phyloP scores from a whole-genome alignment of 768 basidiomycete species.

The Phanerochaete sordida region DNA sequence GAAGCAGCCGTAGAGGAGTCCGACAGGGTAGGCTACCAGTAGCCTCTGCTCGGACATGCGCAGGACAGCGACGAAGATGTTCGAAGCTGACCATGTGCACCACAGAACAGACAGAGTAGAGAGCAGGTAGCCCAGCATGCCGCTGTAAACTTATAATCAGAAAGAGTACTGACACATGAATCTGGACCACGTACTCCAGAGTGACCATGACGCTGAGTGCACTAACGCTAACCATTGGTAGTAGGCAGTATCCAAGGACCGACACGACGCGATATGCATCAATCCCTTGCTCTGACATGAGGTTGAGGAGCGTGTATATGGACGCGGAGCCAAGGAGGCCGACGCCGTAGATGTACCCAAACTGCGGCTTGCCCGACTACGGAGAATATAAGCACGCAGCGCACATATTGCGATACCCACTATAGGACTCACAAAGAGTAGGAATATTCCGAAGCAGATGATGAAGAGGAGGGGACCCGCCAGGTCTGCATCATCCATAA shows the following conservation, averaged over 20 bases:
- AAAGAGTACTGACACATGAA: not conserved
- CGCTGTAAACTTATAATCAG: conserved; percentile 42
- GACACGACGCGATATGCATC: conserved; percentile 94
- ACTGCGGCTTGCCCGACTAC: conserved; percentile 97
- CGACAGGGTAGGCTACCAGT: conserved; percentile 95
- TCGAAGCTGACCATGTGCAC: conserved; percentile 96
- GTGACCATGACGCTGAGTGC: conserved; percentile 83
- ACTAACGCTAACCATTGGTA: conserved; percentile 95
- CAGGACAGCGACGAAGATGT: conserved; percentile 92
- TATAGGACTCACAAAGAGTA: conserved; percentile 90
- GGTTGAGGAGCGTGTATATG: conserved; percentile 91
- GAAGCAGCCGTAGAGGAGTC: conserved; percentile 91
- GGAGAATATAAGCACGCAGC: conserved; percentile 8
- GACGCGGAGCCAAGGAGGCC: conserved; percentile 91
- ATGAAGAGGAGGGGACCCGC: conserved; percentile 95
- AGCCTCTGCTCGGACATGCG: conserved; percentile 94
- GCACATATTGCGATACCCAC: not conserved
- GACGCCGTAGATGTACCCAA: conserved; percentile 98
- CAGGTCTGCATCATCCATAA: conserved; percentile 99
- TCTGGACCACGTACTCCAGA: conserved; percentile 68
- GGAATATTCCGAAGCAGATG: conserved; percentile 90
- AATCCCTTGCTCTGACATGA: conserved; percentile 94
- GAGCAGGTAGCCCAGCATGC: conserved; percentile 80
- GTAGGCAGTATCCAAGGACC: conserved; percentile 92
- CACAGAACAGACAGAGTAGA: conserved; percentile 83